Percentiles rank a stretch among this genome's conserved stretches.
Evolutionary conservation across 257 asterid genomes (phyloP).

Genomic region (Lycium ferocissimum): DNA sequence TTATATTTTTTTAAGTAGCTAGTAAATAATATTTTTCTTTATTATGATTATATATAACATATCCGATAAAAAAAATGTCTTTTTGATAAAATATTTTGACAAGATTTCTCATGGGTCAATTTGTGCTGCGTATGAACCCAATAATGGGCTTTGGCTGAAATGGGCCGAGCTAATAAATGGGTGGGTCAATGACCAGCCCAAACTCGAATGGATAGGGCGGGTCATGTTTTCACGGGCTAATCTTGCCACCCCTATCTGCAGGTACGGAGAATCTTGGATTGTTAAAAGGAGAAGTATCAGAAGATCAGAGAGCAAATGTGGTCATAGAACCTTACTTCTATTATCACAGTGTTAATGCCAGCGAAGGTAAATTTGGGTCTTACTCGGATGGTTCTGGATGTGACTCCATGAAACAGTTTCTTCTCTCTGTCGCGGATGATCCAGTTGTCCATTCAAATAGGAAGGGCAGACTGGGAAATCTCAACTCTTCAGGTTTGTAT

Average conservation of each 20-base stretch:
- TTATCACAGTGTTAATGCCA: slow-evolving; percentile 33
- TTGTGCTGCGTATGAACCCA: too few species aligned
- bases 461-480: slow-evolving; percentile 38
- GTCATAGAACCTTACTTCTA: slow-evolving; percentile 42
- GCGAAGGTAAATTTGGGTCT: slow-evolving; percentile 38
- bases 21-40: too few species aligned
- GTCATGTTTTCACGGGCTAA: too few species aligned
- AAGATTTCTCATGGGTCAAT: too few species aligned
- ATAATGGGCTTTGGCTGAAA: too few species aligned
- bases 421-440: slow-evolving; percentile 44
- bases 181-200: too few species aligned
- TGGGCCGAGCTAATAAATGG: too few species aligned
- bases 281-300: slow-evolving; percentile 28
- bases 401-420: slow-evolving; percentile 47
- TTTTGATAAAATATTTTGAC: too few species aligned
- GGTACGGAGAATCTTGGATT: slow-evolving; percentile 35
- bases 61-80: too few species aligned
- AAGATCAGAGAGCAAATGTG: slow-evolving; percentile 36
- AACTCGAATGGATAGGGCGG: too few species aligned
- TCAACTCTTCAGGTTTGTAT: slow-evolving; percentile 44
- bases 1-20: too few species aligned
- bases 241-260: background rate
- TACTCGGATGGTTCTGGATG: slow-evolving; percentile 42
- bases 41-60: too few species aligned
- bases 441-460: slow-evolving; percentile 38